Evolutionary conservation across 2,329 filamentous ascomycete genomes (phyloP).

Genomic region (Botrytis sinoallii): DNA sequence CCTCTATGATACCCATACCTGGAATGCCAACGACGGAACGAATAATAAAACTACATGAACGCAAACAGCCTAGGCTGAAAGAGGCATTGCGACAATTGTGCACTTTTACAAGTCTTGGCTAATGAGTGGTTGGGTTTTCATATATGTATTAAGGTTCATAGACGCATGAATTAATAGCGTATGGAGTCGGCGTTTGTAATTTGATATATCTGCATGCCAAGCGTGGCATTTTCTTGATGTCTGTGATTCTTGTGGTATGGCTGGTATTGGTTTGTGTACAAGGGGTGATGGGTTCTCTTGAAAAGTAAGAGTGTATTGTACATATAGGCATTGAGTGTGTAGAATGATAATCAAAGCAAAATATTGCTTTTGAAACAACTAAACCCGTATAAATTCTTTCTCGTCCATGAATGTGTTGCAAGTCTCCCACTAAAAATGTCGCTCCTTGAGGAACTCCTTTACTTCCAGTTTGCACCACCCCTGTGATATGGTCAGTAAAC

Average conservation of each 20-base stretch:
- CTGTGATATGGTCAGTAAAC: constrained; percentile 33
- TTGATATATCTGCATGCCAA: constrained; percentile 26
- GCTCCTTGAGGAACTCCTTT: constrained; percentile 45
- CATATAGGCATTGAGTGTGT: constrained; percentile 30
- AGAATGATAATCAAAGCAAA: constrained; percentile 23
- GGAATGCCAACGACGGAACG: constrained; percentile 65
- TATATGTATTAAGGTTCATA: constrained; percentile 35
- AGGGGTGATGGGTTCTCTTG: constrained; percentile 26
- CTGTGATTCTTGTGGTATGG: constrained; percentile 25
- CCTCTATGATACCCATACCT: constrained; percentile 53
- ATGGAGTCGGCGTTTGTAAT: constrained; percentile 35
- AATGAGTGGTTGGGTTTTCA: constrained; percentile 33
- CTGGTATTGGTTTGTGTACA: constrained; percentile 28
- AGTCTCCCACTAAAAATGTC: constrained; percentile 33
- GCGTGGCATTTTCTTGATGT: constrained; percentile 25
- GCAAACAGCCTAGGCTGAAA: constrained; percentile 59
- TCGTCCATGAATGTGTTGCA: not conserved
- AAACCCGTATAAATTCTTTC: not conserved
- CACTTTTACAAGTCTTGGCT: constrained; percentile 56
- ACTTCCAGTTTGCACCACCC: constrained; percentile 50
- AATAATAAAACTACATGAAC: constrained; percentile 64
- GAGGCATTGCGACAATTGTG: constrained; percentile 68
- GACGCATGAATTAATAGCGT: constrained; percentile 36
- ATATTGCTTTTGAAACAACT: constrained; percentile 23
- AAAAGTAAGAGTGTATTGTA: constrained; percentile 28